These are phyloP conservation scores for Endoconidiophora polonica DNA, from an alignment of 2,329 filamentous ascomycete genomes.

Conservation along the genomic window DNA sequence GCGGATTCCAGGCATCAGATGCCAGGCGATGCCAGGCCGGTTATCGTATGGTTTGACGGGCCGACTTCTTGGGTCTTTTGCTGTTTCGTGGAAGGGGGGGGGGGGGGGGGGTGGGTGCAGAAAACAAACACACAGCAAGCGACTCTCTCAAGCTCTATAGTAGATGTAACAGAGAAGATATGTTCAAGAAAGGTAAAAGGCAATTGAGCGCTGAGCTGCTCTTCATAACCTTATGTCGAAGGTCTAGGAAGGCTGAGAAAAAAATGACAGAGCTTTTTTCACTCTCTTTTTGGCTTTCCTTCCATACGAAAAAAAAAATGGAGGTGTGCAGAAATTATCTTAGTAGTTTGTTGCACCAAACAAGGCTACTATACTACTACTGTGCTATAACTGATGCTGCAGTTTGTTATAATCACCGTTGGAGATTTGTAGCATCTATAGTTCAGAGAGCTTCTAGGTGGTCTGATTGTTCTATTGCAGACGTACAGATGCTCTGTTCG, in stretches of 20 bases:
- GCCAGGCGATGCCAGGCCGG: conserved; percentile 2
- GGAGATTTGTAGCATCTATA: too few species aligned
- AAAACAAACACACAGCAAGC: not conserved
- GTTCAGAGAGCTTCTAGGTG: too few species aligned
- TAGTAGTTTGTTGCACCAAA: too few species aligned
- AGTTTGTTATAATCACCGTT: too few species aligned
- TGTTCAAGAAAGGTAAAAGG: not conserved
- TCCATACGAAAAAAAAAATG: too few species aligned
- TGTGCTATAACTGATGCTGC: too few species aligned
- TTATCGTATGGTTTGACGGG: not conserved
- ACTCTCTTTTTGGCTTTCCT: too few species aligned
- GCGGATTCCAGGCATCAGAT: conserved; percentile 3
- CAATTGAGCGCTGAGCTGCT: not conserved
- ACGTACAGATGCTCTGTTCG: too few species aligned
- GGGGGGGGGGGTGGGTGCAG: not conserved
- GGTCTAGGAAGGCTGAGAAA: not conserved
- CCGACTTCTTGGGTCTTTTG: not conserved
- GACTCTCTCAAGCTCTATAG: not conserved
- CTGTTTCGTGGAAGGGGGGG: not conserved
- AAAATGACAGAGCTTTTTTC: not conserved
- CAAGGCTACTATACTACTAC: too few species aligned
- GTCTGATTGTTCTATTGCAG: too few species aligned
- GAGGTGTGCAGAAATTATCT: too few species aligned
- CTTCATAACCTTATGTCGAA: not conserved
- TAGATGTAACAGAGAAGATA: not conserved